Conservation (phyloP, 2,329 filamentous ascomycete species). For the Fusarium subtropicale region DNA sequence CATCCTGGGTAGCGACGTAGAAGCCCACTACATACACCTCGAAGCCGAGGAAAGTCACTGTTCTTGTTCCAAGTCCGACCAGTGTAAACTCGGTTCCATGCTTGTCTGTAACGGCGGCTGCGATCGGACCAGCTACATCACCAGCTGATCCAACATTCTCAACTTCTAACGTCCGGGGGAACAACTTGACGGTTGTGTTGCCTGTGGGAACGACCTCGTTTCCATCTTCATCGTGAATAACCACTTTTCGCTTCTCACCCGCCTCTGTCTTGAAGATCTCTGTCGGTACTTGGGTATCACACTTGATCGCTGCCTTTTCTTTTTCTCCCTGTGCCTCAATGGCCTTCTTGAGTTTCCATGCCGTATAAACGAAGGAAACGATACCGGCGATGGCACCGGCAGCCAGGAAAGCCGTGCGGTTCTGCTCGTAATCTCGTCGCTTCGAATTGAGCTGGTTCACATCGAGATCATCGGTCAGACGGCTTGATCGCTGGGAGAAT, state of each 20-base stretch:
- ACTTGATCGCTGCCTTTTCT: constrained; percentile 57
- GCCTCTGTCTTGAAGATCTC: constrained; percentile 62
- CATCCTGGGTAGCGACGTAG: constrained; percentile 87
- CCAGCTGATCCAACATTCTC: constrained; percentile 54
- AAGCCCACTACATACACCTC: constrained; percentile 96
- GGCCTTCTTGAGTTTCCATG: constrained; percentile 62
- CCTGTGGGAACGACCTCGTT: constrained; percentile 83
- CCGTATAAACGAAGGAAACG: constrained; percentile 63
- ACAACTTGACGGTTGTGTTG: constrained; percentile 80
- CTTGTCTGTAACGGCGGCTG: constrained; percentile 54
- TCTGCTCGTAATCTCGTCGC: constrained; percentile 62
- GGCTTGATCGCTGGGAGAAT: constrained; percentile 47
- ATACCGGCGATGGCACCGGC: constrained; percentile 63
- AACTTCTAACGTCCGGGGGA: constrained; percentile 78
- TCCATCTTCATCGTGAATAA: constrained; percentile 75
- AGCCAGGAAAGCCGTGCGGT: constrained; percentile 63
- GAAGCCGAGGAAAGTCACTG: constrained; percentile 88
- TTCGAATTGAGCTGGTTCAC: constrained; percentile 60
- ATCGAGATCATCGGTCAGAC: constrained; percentile 62
- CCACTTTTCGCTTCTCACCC: constrained; percentile 65
- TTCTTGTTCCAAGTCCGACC: constrained; percentile 86
- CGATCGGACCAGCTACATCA: constrained; percentile 50
- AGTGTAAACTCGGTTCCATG: constrained; percentile 81
- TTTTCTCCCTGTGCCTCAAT: constrained; percentile 51
- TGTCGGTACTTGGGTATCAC: constrained; percentile 54